phyloP scores from a whole-genome alignment of 2,329 filamentous ascomycete genomes.

The Pseudodiploospora longispora region DNA sequence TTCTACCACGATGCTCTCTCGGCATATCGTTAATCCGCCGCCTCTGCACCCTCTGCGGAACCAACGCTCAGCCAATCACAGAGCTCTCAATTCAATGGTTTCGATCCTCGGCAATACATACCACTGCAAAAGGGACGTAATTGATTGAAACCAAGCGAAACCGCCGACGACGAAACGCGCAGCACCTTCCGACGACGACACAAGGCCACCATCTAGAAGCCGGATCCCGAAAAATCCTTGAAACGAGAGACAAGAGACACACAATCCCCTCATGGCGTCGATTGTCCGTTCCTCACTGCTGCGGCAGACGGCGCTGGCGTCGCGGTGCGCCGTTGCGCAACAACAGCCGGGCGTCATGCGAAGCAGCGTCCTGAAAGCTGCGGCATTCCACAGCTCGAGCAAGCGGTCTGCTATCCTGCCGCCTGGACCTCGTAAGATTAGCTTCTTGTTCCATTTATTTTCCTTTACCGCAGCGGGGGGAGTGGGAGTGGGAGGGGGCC shows the following conservation, averaged over 20 bases:
- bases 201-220: not conserved
- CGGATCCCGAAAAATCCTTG: not conserved
- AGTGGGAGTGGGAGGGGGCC: too few relatives aligned
- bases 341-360: conserved; percentile 17
- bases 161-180: not conserved
- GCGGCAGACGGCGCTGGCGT: conserved; percentile 41
- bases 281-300: conserved; percentile 47
- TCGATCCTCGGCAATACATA: conserved; percentile 10
- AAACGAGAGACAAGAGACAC: not conserved
- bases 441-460: not conserved
- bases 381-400: conserved; percentile 81
- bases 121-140: conserved; percentile 1
- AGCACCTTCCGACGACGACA: not conserved
- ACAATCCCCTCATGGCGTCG: conserved; percentile 41
- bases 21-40: conserved; percentile 21
- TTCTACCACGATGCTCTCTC: not conserved
- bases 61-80: conserved; percentile 7
- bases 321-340: conserved; percentile 27
- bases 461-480: too few relatives aligned
- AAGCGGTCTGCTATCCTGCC: conserved; percentile 73
- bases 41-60: conserved; percentile 11
- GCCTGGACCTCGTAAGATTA: conserved; percentile 69
- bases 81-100: conserved; percentile 7
- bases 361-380: conserved; percentile 44
- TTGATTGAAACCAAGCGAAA: not conserved